Percentiles rank a stretch among this genome's conserved stretches.
Evolutionary conservation across 768 basidiomycete species (phyloP).

Genomic region (Dacryopinax primogenitus): DNA sequence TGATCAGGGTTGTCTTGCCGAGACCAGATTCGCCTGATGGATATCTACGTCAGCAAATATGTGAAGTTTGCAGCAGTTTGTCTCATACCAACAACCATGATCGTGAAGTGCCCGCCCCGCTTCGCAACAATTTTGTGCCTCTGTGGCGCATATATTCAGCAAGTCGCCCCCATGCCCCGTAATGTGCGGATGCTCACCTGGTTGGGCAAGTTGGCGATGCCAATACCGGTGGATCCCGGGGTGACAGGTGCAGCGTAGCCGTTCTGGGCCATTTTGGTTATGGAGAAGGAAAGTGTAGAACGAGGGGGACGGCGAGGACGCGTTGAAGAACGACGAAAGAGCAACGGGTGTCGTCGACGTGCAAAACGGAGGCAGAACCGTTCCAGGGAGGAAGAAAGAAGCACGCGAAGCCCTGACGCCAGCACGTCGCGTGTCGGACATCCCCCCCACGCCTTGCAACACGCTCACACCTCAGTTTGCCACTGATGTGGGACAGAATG

Average conservation of each 20-base stretch:
- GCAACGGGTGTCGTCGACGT: constrained; percentile 3
- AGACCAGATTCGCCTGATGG: constrained; percentile 81
- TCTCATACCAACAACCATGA: constrained; percentile 92
- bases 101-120: constrained; percentile 91
- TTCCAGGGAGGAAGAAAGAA: constrained; percentile 7
- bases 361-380: constrained; percentile 7
- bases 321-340: constrained; percentile 2
- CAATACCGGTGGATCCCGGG: constrained; percentile 42
- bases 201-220: constrained; percentile 94
- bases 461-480: too few relatives aligned
- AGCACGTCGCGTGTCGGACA: neutral
- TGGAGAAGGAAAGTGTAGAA: neutral
- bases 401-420: neutral
- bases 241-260: neutral
- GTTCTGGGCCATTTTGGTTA: constrained; percentile 2
- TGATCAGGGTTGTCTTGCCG: constrained; percentile 95
- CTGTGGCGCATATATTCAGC: constrained; percentile 32
- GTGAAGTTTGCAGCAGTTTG: neutral
- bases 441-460: neutral
- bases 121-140: constrained; percentile 99
- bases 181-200: constrained; percentile 47
- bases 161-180: constrained; percentile 4
- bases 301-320: neutral
- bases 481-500: too few relatives aligned
- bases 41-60: neutral